These are phyloP conservation scores for Chaetomium strumarium DNA, from an alignment of 2,329 filamentous ascomycete genomes.

Conservation along the genomic window DNA sequence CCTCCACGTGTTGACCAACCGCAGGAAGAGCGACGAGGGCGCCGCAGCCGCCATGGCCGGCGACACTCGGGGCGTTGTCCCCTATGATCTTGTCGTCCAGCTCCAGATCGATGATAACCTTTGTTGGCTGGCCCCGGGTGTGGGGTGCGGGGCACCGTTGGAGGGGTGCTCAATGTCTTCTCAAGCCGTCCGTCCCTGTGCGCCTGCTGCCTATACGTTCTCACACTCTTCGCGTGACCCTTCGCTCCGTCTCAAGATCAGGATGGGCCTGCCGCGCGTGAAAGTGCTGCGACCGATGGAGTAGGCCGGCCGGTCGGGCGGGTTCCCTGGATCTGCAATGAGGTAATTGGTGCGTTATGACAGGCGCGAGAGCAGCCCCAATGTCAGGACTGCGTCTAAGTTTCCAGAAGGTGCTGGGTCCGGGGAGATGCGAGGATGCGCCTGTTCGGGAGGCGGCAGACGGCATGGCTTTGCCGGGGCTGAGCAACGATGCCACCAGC, in stretches of 20 bases:
- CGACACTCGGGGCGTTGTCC: conserved; percentile 3
- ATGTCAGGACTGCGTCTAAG: background rate
- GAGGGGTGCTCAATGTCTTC: background rate
- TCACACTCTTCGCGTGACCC: too few species aligned
- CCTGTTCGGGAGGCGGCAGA: background rate
- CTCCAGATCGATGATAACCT: background rate
- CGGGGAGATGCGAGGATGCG: background rate
- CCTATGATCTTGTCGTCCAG: background rate
- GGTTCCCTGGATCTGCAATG: background rate
- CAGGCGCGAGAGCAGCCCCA: background rate
- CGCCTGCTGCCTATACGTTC: background rate
- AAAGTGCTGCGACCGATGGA: background rate
- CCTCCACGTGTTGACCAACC: conserved; percentile 33
- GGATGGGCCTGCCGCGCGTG: background rate
- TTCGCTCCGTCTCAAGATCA: too few species aligned
- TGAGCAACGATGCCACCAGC: background rate
- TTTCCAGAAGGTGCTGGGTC: background rate
- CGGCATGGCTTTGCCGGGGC: background rate
- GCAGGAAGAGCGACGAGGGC: conserved; percentile 33
- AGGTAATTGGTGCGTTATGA: background rate
- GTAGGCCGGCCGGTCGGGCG: too few species aligned
- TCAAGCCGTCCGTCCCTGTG: background rate
- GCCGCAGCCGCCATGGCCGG: conserved; percentile 24
- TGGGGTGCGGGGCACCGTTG: conserved; percentile 6
- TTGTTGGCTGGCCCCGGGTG: background rate